phyloP scores from a whole-genome alignment of 202 grass and related monocot genomes.

The Panicum virgatum region DNA sequence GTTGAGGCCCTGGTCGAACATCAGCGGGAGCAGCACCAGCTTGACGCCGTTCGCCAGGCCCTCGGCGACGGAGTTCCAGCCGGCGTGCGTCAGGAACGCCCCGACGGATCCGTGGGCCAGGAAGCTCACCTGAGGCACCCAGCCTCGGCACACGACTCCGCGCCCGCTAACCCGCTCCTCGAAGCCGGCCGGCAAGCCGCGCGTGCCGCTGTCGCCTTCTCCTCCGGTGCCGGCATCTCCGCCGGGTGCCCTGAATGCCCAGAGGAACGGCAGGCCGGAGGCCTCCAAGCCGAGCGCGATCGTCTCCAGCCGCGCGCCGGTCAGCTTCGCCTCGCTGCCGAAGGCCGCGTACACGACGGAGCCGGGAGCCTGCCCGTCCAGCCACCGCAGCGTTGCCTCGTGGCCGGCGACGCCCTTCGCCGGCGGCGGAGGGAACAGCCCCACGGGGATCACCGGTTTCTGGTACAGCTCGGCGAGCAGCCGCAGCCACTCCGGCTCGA shows the following conservation, averaged over 20 bases:
- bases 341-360: constrained; percentile 73
- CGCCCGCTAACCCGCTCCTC: constrained; percentile 30
- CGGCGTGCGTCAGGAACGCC: constrained; percentile 72
- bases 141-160: constrained; percentile 51
- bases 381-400: constrained; percentile 43
- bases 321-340: constrained; percentile 73
- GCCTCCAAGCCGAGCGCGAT: constrained; percentile 61
- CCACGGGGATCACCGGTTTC: constrained; percentile 58
- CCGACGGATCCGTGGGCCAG: constrained; percentile 56
- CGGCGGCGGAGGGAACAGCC: constrained; percentile 47
- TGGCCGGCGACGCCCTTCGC: not conserved
- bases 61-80: constrained; percentile 65
- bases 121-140: constrained; percentile 62
- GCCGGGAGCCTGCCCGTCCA: constrained; percentile 35
- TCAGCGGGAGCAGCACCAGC: constrained; percentile 56
- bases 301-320: constrained; percentile 37
- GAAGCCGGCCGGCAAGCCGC: constrained; percentile 47
- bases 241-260: constrained; percentile 50
- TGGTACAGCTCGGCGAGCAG: constrained; percentile 49
- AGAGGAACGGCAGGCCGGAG: constrained; percentile 65
- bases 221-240: not conserved
- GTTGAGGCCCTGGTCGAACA: constrained; percentile 70
- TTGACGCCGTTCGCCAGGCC: constrained; percentile 52
- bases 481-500: constrained; percentile 52
- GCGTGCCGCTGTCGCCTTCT: not conserved